These are phyloP conservation scores for Ogataea angusta DNA, from an alignment of 805 yeast species.

Conservation along the genomic window DNA sequence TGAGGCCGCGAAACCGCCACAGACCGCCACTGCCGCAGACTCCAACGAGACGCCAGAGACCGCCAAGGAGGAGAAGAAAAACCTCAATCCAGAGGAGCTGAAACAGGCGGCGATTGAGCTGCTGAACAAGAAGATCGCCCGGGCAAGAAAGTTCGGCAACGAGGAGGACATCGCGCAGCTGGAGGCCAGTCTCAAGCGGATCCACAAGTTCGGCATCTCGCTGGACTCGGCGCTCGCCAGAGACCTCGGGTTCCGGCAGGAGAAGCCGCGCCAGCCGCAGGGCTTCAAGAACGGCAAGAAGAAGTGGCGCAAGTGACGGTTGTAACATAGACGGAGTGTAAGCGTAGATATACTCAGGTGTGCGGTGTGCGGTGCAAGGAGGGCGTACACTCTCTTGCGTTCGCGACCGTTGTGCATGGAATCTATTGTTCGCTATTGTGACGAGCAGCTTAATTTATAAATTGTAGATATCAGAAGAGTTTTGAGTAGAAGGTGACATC, in stretches of 20 bases:
- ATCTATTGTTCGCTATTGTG: conserved; percentile 9
- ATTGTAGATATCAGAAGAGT: conserved; percentile 6
- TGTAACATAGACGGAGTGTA: conserved; percentile 1
- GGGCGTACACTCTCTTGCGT: not conserved
- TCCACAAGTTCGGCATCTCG: conserved; percentile 82
- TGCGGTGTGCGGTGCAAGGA: conserved; percentile 4
- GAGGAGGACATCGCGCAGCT: conserved; percentile 50
- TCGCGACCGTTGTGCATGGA: conserved; percentile 2
- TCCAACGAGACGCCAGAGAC: conserved; percentile 13
- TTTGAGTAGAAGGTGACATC: conserved; percentile 2
- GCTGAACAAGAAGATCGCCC: conserved; percentile 59
- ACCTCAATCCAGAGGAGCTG: conserved; percentile 62
- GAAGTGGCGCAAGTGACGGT: conserved; percentile 1
- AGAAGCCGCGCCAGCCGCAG: too few species aligned
- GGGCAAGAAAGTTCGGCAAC: conserved; percentile 78
- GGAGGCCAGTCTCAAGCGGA: conserved; percentile 61
- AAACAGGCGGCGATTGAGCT: conserved; percentile 65
- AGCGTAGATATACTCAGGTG: conserved; percentile 1
- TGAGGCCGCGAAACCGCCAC: conserved; percentile 6
- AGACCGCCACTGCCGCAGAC: not conserved
- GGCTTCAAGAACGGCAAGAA: conserved; percentile 1
- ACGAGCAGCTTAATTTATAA: conserved; percentile 1
- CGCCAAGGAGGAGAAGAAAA: conserved; percentile 24
- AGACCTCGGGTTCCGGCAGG: conserved; percentile 53
- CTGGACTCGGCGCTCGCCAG: conserved; percentile 60